phyloP scores from a whole-genome alignment of 192 early-diverging fungal species.

The Backusella westeae region DNA sequence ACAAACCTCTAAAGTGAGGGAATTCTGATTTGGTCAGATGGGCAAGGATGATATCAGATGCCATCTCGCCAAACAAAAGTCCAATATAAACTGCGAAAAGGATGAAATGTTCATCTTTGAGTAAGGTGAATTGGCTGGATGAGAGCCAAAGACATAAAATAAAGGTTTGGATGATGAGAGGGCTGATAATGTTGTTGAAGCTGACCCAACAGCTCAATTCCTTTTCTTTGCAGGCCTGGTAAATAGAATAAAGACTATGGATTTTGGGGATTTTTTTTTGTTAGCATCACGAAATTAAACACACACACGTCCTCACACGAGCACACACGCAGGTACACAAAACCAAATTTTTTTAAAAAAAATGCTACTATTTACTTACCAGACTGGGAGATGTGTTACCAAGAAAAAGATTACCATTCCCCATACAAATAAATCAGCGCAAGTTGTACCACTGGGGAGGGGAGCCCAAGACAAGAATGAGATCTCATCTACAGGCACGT shows the following conservation, averaged over 20 bases:
- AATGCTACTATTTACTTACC: constrained; percentile 33
- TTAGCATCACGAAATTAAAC: background rate
- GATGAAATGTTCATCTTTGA: constrained; percentile 64
- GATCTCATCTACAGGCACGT: constrained; percentile 8
- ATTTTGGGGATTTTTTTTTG: constrained; percentile 17
- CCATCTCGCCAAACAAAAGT: constrained; percentile 83
- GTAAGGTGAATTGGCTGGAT: constrained; percentile 63
- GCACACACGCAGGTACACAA: background rate
- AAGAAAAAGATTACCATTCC: constrained; percentile 44
- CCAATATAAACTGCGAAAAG: constrained; percentile 71
- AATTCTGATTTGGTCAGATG: constrained; percentile 83
- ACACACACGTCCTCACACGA: background rate
- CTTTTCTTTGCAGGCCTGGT: constrained; percentile 47
- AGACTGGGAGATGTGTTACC: constrained; percentile 53
- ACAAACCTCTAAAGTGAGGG: constrained; percentile 75
- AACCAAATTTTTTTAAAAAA: background rate
- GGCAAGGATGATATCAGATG: constrained; percentile 86
- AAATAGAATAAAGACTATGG: constrained; percentile 43
- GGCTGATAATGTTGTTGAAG: constrained; percentile 53
- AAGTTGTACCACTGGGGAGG: constrained; percentile 18
- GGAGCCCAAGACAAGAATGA: constrained; percentile 1
- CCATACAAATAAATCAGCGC: constrained; percentile 26
- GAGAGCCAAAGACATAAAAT: constrained; percentile 69
- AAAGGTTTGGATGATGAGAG: constrained; percentile 55
- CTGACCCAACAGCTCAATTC: constrained; percentile 49